A percentile compares a stretch with the other conserved stretches of the same genome.
These are phyloP conservation scores for Cercospora berteroae DNA, from an alignment of 2,329 filamentous ascomycete species.

Conservation along the genomic window DNA sequence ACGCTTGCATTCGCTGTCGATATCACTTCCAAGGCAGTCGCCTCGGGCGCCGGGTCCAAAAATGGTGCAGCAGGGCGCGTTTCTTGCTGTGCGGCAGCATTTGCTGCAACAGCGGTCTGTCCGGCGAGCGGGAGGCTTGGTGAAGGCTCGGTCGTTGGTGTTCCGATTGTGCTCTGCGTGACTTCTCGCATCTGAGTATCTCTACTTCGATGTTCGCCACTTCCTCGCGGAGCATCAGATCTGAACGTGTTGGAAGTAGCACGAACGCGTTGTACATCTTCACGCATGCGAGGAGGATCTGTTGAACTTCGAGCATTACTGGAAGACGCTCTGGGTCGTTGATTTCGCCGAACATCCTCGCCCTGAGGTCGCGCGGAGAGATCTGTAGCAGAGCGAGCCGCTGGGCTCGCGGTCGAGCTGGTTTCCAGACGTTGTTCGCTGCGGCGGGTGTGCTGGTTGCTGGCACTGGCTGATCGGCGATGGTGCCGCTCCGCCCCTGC, in stretches of 20 bases:
- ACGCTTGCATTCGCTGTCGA: constrained; percentile 47
- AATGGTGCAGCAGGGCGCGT: constrained; percentile 26
- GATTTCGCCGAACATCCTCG: constrained; percentile 12
- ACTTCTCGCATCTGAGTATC: constrained; percentile 10
- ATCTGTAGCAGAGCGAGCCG: constrained; percentile 65
- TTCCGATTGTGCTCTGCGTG: constrained; percentile 4
- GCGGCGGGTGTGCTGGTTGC: constrained; percentile 32
- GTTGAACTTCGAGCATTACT: constrained; percentile 47
- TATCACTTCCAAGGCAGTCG: constrained; percentile 41
- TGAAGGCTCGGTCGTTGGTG: neutral
- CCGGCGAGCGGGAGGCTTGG: neutral
- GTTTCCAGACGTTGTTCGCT: constrained; percentile 32
- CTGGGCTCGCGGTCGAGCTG: constrained; percentile 43
- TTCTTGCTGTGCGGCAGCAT: constrained; percentile 18
- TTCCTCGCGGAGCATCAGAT: constrained; percentile 5
- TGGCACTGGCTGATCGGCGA: constrained; percentile 47
- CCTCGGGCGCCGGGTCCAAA: constrained; percentile 34
- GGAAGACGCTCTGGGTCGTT: constrained; percentile 40
- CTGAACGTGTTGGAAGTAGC: constrained; percentile 18
- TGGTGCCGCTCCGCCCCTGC: constrained; percentile 35
- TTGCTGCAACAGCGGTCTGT: constrained; percentile 15
- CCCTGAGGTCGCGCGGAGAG: constrained; percentile 44
- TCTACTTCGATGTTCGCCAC: constrained; percentile 9
- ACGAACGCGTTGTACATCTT: constrained; percentile 22
- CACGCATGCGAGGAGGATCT: constrained; percentile 36